These are phyloP conservation scores for Pyrus communis DNA, from an alignment of 306 rosid species.

Conservation along the genomic window DNA sequence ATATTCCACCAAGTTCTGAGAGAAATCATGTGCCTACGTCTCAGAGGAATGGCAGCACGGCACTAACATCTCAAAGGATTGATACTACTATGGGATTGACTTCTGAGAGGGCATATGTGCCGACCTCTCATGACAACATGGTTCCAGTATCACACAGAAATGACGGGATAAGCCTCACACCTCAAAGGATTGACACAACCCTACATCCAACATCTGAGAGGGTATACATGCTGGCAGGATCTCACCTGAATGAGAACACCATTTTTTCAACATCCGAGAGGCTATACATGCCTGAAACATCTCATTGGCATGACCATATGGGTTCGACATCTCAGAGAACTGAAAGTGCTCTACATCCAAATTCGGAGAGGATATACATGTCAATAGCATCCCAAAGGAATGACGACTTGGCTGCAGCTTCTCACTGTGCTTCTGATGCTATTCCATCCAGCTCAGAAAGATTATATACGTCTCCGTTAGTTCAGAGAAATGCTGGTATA, in stretches of 20 bases:
- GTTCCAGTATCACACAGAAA: constrained; percentile 12
- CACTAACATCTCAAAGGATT: constrained; percentile 21
- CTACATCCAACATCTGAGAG: constrained; percentile 19
- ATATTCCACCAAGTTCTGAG: constrained; percentile 25
- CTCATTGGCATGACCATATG: constrained; percentile 19
- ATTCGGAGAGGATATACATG: constrained; percentile 33
- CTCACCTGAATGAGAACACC: constrained; percentile 29
- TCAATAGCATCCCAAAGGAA: constrained; percentile 36
- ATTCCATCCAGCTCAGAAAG: constrained; percentile 33
- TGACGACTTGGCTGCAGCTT: constrained; percentile 25
- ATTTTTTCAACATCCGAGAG: constrained; percentile 35
- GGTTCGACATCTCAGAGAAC: constrained; percentile 35
- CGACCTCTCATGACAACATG: constrained; percentile 24
- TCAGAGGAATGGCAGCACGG: constrained; percentile 18
- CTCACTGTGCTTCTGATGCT: constrained; percentile 29
- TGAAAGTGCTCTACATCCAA: constrained; percentile 27
- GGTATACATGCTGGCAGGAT: constrained; percentile 20
- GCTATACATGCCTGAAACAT: constrained; percentile 20
- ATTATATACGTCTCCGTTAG: constrained; percentile 28
- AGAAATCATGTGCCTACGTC: constrained; percentile 22
- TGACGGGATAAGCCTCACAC: constrained; percentile 7
- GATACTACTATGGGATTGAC: constrained; percentile 19
- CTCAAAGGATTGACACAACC: constrained; percentile 16
- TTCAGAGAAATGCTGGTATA: constrained; percentile 26
- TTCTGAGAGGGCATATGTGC: constrained; percentile 26